Conservation (phyloP, 1,284 basidiomycete species). For the Sanghuangporus weigelae region DNA sequence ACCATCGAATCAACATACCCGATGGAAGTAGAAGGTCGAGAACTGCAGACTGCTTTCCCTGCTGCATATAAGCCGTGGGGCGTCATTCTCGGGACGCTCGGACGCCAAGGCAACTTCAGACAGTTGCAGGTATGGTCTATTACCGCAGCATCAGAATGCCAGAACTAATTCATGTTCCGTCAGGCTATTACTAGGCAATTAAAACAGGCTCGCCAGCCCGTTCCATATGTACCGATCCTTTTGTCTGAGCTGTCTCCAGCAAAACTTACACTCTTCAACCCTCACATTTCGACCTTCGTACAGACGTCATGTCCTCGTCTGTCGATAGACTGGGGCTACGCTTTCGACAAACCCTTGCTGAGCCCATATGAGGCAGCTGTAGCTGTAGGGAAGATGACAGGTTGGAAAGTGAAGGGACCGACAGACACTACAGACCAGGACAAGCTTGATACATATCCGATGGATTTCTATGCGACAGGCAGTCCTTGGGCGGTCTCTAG, state of each 20-base stretch:
- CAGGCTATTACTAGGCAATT: conserved; percentile 76
- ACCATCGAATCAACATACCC: conserved; percentile 39
- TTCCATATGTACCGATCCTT: conserved; percentile 84
- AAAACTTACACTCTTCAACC: conserved; percentile 82
- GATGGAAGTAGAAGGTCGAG: neutral
- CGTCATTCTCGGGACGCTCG: conserved; percentile 92
- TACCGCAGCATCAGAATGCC: neutral
- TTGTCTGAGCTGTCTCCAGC: conserved; percentile 95
- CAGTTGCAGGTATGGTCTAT: conserved; percentile 64
- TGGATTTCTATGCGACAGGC: conserved; percentile 92
- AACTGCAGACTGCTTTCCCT: neutral
- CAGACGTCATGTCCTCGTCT: conserved; percentile 95
- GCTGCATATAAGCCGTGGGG: conserved; percentile 62
- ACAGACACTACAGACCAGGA: conserved; percentile 22
- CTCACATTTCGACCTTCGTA: conserved; percentile 82
- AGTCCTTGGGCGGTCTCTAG: conserved; percentile 68
- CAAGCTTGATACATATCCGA: conserved; percentile 64
- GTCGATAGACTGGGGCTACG: conserved; percentile 98
- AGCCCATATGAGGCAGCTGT: conserved; percentile 95
- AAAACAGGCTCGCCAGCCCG: conserved; percentile 41
- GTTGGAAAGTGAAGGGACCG: conserved; percentile 51
- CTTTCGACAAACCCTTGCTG: conserved; percentile 85
- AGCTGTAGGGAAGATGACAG: conserved; percentile 66
- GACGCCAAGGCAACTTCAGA: conserved; percentile 88
- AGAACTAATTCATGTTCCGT: conserved; percentile 8